These are phyloP conservation scores for Cladochytrium replicatum DNA, from an alignment of 192 early-diverging fungal genomes.

Conservation along the genomic window DNA sequence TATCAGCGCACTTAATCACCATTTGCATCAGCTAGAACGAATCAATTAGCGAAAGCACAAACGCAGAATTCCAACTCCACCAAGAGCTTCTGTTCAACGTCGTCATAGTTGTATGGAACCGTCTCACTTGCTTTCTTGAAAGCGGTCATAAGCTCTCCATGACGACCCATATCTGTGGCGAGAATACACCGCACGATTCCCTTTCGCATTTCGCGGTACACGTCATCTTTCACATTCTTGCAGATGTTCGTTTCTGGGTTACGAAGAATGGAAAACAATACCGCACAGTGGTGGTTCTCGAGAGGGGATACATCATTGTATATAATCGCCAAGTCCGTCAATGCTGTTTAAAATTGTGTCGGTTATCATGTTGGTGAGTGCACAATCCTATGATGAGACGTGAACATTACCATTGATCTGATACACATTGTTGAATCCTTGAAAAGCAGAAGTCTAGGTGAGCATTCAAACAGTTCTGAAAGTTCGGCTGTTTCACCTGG, in stretches of 20 bases:
- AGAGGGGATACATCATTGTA: constrained; percentile 47
- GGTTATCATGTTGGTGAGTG: too few species aligned
- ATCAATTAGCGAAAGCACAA: neutral
- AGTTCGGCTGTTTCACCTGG: too few species aligned
- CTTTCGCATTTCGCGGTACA: constrained; percentile 34
- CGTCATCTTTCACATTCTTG: constrained; percentile 11
- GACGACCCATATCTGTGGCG: constrained; percentile 46
- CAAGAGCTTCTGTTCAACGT: constrained; percentile 30
- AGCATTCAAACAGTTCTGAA: too few species aligned
- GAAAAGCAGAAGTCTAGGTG: constrained; percentile 25
- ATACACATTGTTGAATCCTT: constrained; percentile 40
- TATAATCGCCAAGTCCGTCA: constrained; percentile 34
- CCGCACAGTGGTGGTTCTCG: constrained; percentile 41
- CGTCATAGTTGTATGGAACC: constrained; percentile 25
- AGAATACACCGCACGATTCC: constrained; percentile 37
- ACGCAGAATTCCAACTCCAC: constrained; percentile 5
- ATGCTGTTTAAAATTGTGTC: too few species aligned
- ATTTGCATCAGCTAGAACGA: constrained; percentile 38
- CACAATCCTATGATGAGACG: too few species aligned
- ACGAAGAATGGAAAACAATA: constrained; percentile 34
- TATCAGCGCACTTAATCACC: constrained; percentile 47
- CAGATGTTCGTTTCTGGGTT: constrained; percentile 29
- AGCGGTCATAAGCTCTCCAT: constrained; percentile 32
- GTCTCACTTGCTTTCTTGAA: constrained; percentile 26
- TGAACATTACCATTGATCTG: constrained; percentile 40